phyloP scores from a whole-genome alignment of 2,329 filamentous ascomycete species.

The Fusarium ambrosium region DNA sequence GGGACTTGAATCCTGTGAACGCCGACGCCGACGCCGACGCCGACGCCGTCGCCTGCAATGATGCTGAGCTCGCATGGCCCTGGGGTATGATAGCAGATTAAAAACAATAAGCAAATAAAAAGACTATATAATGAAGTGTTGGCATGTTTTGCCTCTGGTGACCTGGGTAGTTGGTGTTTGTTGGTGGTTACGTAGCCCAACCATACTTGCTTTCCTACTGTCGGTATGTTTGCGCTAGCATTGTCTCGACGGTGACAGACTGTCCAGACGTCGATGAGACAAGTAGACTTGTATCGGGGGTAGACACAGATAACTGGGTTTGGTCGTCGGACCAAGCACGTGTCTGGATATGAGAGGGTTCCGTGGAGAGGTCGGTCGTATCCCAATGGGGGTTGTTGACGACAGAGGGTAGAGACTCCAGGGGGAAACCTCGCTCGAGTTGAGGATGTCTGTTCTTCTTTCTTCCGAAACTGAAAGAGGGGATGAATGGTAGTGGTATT shows the following conservation, averaged over 20 bases:
- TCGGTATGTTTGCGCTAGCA: constrained; percentile 43
- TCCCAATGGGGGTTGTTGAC: constrained; percentile 29
- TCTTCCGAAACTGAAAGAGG: constrained; percentile 33
- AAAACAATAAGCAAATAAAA: constrained; percentile 22
- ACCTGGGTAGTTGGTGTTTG: neutral
- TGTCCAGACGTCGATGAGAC: constrained; percentile 26
- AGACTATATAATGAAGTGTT: neutral
- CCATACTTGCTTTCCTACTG: constrained; percentile 39
- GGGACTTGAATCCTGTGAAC: constrained; percentile 7
- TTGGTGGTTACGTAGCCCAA: constrained; percentile 23
- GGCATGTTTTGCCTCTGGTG: too few species aligned
- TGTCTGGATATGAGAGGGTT: constrained; percentile 41
- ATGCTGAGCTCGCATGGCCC: constrained; percentile 15
- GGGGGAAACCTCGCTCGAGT: constrained; percentile 16
- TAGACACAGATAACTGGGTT: neutral
- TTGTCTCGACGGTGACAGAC: constrained; percentile 45
- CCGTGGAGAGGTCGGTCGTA: neutral
- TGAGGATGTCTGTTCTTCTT: constrained; percentile 17
- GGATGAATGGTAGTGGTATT: constrained; percentile 37
- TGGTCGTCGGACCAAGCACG: constrained; percentile 48
- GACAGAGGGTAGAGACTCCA: constrained; percentile 31
- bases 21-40: constrained; percentile 25
- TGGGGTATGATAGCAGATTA: neutral
- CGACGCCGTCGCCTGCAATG: constrained; percentile 33
- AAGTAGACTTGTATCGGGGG: constrained; percentile 16